These are phyloP conservation scores for Pseudogymnoascus pannorum DNA, from an alignment of 2,329 filamentous ascomycete genomes.

Conservation along the genomic window DNA sequence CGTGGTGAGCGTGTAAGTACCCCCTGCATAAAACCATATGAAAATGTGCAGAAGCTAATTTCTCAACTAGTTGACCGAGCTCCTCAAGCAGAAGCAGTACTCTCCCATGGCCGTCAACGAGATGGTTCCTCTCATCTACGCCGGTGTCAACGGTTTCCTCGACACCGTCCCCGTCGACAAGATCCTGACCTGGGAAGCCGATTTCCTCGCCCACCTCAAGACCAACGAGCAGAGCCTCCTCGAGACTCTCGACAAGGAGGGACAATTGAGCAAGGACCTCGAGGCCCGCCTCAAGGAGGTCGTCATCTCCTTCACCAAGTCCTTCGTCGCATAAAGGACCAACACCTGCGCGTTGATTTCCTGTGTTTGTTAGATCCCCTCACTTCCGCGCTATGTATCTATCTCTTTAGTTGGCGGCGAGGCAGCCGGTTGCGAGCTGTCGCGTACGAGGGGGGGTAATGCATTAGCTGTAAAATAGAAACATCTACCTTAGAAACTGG, in stretches of 20 bases:
- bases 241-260: slow-evolving; percentile 88
- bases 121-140: slow-evolving; percentile 99
- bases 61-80: slow-evolving; percentile 67
- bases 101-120: slow-evolving; percentile 97
- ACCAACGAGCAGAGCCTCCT: slow-evolving; percentile 81
- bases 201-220: slow-evolving; percentile 89
- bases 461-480: slow-evolving; percentile 12
- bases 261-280: slow-evolving; percentile 88
- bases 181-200: slow-evolving; percentile 88
- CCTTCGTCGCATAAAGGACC: slow-evolving; percentile 52
- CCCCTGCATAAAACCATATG: slow-evolving; percentile 17
- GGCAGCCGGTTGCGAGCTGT: slow-evolving; percentile 7
- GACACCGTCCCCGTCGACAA: slow-evolving; percentile 83
- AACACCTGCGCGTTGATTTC: slow-evolving; percentile 11
- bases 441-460: slow-evolving; percentile 9
- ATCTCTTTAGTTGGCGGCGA: slow-evolving; percentile 9
- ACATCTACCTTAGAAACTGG: slow-evolving; percentile 10
- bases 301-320: slow-evolving; percentile 81
- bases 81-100: slow-evolving; percentile 99
- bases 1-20: slow-evolving; percentile 91
- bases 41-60: slow-evolving; percentile 13
- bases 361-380: slow-evolving; percentile 9
- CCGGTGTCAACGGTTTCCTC: slow-evolving; percentile 96
- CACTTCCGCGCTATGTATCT: slow-evolving; percentile 9
- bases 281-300: slow-evolving; percentile 76